These are phyloP conservation scores for Amanita pallidorosea DNA, from an alignment of 768 basidiomycete genomes.

Conservation along the genomic window DNA sequence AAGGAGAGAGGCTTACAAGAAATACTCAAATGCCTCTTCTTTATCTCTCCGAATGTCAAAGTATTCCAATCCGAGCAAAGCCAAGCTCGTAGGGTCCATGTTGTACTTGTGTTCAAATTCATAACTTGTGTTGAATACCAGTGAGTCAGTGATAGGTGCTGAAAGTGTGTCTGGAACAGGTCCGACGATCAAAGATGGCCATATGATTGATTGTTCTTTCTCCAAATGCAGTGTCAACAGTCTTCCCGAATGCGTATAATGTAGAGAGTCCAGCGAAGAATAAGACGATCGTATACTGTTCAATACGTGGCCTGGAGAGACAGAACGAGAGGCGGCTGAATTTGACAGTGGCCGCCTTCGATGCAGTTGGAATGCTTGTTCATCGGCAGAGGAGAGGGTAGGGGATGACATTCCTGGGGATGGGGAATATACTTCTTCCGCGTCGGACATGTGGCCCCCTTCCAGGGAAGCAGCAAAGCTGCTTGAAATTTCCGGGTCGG, in stretches of 20 bases:
- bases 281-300: slow-evolving; percentile 59
- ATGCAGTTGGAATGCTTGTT: slow-evolving; percentile 21
- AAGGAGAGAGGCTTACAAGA: slow-evolving; percentile 41
- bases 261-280: slow-evolving; percentile 68
- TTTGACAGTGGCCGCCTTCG: slow-evolving; percentile 20
- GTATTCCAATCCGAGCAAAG: slow-evolving; percentile 58
- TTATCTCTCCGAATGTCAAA: slow-evolving; percentile 67
- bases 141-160: slow-evolving; percentile 36
- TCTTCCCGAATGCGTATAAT: slow-evolving; percentile 46
- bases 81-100: slow-evolving; percentile 79
- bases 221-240: slow-evolving; percentile 73
- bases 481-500: slow-evolving; percentile 79
- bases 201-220: slow-evolving; percentile 69
- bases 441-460: slow-evolving; percentile 61
- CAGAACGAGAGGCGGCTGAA: slow-evolving; percentile 36
- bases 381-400: slow-evolving; percentile 46
- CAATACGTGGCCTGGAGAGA: slow-evolving; percentile 44
- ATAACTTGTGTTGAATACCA: slow-evolving; percentile 39
- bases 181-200: slow-evolving; percentile 74
- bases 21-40: slow-evolving; percentile 74
- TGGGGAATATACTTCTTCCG: slow-evolving; percentile 43
- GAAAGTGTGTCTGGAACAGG: slow-evolving; percentile 57
- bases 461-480: slow-evolving; percentile 78
- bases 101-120: slow-evolving; percentile 61
- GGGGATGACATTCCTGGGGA: slow-evolving; percentile 59